A percentile compares a stretch with the other conserved stretches of the same genome.
phyloP scores from a whole-genome alignment of 495 filamentous ascomycete genomes.

The Penicillium ochrochloron region DNA sequence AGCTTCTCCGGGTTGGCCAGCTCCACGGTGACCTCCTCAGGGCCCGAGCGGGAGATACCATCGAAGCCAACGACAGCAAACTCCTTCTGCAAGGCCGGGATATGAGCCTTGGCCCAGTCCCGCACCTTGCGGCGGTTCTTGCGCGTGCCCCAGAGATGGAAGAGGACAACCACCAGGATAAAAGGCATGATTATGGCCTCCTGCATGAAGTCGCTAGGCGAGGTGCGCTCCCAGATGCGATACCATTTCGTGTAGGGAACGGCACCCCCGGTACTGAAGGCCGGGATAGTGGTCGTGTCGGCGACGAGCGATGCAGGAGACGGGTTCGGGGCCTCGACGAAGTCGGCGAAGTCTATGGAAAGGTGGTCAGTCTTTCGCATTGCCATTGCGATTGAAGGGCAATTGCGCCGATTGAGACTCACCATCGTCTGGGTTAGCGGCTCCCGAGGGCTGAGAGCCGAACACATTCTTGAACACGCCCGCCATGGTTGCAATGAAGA shows the following conservation, averaged over 20 bases:
- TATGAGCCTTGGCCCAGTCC: slow-evolving; percentile 78
- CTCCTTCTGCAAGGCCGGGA: slow-evolving; percentile 72
- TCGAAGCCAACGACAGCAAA: slow-evolving; percentile 88
- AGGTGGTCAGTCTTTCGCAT: slow-evolving; percentile 10
- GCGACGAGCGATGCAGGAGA: slow-evolving; percentile 57
- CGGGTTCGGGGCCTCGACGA: slow-evolving; percentile 68
- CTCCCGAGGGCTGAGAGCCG: slow-evolving; percentile 60
- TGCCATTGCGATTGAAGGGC: slow-evolving; percentile 2
- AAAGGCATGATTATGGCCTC: slow-evolving; percentile 82
- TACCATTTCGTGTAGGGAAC: slow-evolving; percentile 93
- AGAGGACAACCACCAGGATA: slow-evolving; percentile 70
- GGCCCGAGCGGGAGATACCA: slow-evolving; percentile 41
- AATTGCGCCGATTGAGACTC: slow-evolving; percentile 36
- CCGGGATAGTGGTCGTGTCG: slow-evolving; percentile 46
- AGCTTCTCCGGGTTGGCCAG: slow-evolving; percentile 58
- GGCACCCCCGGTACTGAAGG: slow-evolving; percentile 51
- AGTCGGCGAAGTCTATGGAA: slow-evolving; percentile 75
- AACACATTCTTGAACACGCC: slow-evolving; percentile 70
- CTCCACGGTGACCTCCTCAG: slow-evolving; percentile 51
- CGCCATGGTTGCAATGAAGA: slow-evolving; percentile 57
- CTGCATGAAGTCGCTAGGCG: slow-evolving; percentile 77
- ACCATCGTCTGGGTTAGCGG: slow-evolving; percentile 65
- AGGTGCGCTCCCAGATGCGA: slow-evolving; percentile 88
- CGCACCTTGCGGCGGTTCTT: slow-evolving; percentile 80
- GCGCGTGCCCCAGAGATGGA: slow-evolving; percentile 82